A percentile compares a stretch with the other conserved stretches of the same genome.
Evolutionary conservation across 176 grass and related monocot species (phyloP).

Genomic region (Bromus sterilis): DNA sequence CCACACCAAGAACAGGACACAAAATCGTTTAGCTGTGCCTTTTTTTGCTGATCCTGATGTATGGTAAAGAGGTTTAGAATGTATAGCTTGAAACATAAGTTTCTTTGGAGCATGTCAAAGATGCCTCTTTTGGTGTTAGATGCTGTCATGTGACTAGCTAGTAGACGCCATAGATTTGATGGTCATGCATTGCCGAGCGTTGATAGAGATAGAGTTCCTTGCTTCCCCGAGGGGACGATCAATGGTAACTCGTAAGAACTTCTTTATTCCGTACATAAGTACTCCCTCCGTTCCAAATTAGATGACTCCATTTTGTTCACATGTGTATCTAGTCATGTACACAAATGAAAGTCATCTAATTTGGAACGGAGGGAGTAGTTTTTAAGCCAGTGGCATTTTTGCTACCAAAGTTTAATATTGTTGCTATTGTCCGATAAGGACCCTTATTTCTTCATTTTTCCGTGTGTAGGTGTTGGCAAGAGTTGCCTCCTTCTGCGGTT

Average conservation of each 20-base stretch:
- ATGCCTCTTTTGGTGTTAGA: background rate
- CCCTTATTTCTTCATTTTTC: background rate
- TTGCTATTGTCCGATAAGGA: background rate
- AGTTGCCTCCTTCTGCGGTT: conserved; percentile 92
- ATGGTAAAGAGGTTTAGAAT: background rate
- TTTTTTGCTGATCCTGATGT: background rate
- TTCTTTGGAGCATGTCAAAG: background rate
- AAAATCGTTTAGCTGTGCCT: background rate
- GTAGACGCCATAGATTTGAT: background rate
- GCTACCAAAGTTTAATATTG: background rate
- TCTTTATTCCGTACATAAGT: background rate
- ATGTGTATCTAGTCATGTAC: too few species aligned
- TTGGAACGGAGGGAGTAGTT: too few species aligned
- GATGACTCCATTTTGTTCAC: too few species aligned
- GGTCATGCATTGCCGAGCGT: background rate
- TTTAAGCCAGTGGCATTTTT: background rate
- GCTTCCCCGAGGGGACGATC: background rate
- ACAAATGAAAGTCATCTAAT: too few species aligned
- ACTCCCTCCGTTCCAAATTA: too few species aligned
- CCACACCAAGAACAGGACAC: background rate
- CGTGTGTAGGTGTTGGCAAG: conserved; percentile 80
- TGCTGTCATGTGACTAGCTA: background rate
- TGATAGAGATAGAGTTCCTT: background rate
- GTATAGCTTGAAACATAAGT: background rate
- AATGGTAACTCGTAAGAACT: background rate